Conservation (phyloP, 1,284 basidiomycete species). For the Gymnopus androsaceus region DNA sequence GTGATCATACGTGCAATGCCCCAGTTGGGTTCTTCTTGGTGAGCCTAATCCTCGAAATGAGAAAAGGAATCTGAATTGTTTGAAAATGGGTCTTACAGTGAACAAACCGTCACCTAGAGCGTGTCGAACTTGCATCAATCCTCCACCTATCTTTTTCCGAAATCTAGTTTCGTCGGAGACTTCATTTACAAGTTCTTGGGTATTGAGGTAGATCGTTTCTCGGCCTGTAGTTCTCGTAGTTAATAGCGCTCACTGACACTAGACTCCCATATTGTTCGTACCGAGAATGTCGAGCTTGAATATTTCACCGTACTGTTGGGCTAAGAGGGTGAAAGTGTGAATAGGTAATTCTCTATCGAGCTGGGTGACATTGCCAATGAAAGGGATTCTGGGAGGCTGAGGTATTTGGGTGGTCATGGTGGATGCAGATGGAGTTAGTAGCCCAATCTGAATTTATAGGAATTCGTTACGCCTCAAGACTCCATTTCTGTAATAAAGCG, state of each 20-base stretch:
- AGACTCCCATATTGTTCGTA: slow-evolving; percentile 18
- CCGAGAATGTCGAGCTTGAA: slow-evolving; percentile 44
- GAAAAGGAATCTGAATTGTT: not conserved
- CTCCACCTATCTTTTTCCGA: slow-evolving; percentile 39
- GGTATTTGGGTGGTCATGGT: slow-evolving; percentile 29
- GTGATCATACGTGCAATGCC: slow-evolving; percentile 41
- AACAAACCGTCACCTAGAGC: slow-evolving; percentile 49
- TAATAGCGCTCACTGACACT: not conserved
- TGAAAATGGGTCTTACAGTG: slow-evolving; percentile 31
- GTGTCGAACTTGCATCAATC: slow-evolving; percentile 41
- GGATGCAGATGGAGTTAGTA: not conserved
- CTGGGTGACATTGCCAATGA: slow-evolving; percentile 44
- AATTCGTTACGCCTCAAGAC: too few species aligned
- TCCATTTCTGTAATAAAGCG: too few species aligned
- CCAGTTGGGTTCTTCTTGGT: slow-evolving; percentile 50
- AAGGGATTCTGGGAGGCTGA: slow-evolving; percentile 43
- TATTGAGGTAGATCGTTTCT: slow-evolving; percentile 28
- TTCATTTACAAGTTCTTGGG: slow-evolving; percentile 43
- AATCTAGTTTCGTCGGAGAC: slow-evolving; percentile 48
- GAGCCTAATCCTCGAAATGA: slow-evolving; percentile 28
- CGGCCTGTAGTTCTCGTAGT: not conserved
- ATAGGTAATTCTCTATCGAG: slow-evolving; percentile 43
- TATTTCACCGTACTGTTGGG: slow-evolving; percentile 49
- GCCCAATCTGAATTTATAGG: not conserved
- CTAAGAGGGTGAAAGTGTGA: slow-evolving; percentile 40